Evolutionary conservation across 106 monocot genomes (phyloP).

Genomic region (Dioscorea alata): DNA sequence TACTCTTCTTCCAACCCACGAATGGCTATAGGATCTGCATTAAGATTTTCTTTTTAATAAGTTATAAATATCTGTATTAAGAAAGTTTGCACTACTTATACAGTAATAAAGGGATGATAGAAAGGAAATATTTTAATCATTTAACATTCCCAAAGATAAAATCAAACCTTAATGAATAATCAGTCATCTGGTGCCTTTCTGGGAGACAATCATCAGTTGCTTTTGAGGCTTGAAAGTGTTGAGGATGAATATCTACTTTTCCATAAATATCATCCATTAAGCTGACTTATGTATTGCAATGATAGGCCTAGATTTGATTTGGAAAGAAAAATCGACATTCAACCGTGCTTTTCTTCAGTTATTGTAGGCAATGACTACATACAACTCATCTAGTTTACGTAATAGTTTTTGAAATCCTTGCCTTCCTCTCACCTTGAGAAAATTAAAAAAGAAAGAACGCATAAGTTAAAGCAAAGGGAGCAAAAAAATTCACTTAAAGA

Average conservation of each 20-base stretch:
- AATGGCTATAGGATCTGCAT: constrained; percentile 50
- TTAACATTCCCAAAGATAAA: background rate
- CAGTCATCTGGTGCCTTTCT: constrained; percentile 17
- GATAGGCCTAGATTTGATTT: background rate
- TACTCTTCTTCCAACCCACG: constrained; percentile 37
- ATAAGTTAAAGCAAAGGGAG: no score
- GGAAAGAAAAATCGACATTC: background rate
- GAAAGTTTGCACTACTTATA: constrained; percentile 5
- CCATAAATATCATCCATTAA: constrained; percentile 78
- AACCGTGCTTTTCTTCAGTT: no score
- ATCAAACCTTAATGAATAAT: constrained; percentile 50
- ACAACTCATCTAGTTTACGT: no score
- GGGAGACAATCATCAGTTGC: constrained; percentile 30
- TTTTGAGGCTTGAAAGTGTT: constrained; percentile 57
- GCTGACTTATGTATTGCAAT: background rate
- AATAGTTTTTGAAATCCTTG: no score
- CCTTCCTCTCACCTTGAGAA: no score
- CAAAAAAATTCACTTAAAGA: no score
- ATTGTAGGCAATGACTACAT: no score
- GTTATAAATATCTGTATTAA: background rate
- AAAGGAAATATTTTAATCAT: constrained; percentile 3
- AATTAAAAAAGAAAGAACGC: no score
- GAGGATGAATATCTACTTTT: constrained; percentile 53
- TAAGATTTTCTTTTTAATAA: background rate
- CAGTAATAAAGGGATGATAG: background rate